Base-by-base conservation (phyloP, 2,329 filamentous ascomycete species). In the Lachnellula suecica region DNA sequence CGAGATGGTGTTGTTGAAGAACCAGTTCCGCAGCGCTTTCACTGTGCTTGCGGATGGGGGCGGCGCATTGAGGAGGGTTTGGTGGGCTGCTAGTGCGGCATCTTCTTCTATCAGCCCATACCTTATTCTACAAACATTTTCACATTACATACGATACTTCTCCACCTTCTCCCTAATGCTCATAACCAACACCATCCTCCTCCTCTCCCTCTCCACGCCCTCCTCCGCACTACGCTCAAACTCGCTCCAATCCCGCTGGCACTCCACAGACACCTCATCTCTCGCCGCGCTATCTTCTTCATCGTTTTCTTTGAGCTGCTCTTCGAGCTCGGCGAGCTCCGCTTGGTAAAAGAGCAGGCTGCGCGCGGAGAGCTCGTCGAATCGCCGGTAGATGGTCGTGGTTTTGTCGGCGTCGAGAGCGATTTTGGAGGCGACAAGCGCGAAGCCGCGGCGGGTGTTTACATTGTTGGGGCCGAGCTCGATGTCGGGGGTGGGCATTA, bases 1-100 rank as follows among this genome's bases (percentile, higher is more conserved):
- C 2, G 48, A 42, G 34, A 37, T 4, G 11, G 51, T 34, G 41
- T 45, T 45, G 15, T 48, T 17, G 42, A 53, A 54, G 54, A 54
- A 65, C 51, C 58, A 65, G 13, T 50, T 59, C 43, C 48, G 54
- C 47, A 59, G 47, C 4, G 58, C 59, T 37, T 45, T 59, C 7
- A 61, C 41, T 3, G 59, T 63, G 11, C 47, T 62, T 1, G 24
- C 31, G 4, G 53, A 50, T 2, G 57, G 51, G 3, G 51, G 40
- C 25, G 31, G 42, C 6, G 41, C 31, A 8, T 58, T 58, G 22
- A 59, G 52, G 19, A 60, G 53, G 9, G 25, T 23, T 45, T 54
- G 46, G 29, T 58, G 58, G n/a, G 51, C 34, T n/a, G 38, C 51
- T 25, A 62, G 56, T 20, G 56, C 55, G 34, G 45, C 47, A 34